A percentile compares a stretch with the other conserved stretches of the same genome.
Conservation (phyloP, 2,329 filamentous ascomycete species). For the Colletotrichum sp. region DNA sequence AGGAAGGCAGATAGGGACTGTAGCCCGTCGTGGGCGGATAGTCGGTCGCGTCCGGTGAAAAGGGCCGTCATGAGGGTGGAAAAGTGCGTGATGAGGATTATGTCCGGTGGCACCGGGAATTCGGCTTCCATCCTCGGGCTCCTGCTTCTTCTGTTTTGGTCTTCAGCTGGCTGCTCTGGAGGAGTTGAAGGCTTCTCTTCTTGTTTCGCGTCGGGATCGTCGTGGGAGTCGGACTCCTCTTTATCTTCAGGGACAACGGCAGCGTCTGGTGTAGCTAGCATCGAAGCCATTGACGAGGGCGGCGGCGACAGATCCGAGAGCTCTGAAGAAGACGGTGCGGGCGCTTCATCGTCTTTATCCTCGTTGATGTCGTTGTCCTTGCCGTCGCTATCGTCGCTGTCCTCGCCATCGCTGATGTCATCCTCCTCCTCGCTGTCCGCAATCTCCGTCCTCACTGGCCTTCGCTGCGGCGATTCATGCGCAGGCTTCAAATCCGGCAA, state of each 20-base stretch:
- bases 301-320: conserved; percentile 21
- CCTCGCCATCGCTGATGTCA: conserved; percentile 21
- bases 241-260: not conserved
- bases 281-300: conserved; percentile 3
- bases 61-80: conserved; percentile 55
- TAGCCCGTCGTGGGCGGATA: conserved; percentile 53
- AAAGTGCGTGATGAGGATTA: conserved; percentile 63
- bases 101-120: conserved; percentile 37
- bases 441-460: conserved; percentile 30
- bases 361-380: conserved; percentile 34
- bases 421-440: conserved; percentile 48
- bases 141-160: not conserved
- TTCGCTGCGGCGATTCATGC: not conserved
- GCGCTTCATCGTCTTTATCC: not conserved
- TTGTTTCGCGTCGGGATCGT: not conserved
- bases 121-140: not conserved
- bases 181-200: not conserved
- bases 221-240: not conserved
- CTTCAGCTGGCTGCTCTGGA: too few species aligned
- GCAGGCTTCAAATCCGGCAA: conserved; percentile 8
- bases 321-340: not conserved
- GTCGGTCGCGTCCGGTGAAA: conserved; percentile 53
- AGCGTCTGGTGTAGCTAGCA: not conserved
- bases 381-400: conserved; percentile 47
- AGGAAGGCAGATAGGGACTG: conserved; percentile 53